phyloP scores from a whole-genome alignment of 164 flowering plant species.

The Hamamelis virginiana region DNA sequence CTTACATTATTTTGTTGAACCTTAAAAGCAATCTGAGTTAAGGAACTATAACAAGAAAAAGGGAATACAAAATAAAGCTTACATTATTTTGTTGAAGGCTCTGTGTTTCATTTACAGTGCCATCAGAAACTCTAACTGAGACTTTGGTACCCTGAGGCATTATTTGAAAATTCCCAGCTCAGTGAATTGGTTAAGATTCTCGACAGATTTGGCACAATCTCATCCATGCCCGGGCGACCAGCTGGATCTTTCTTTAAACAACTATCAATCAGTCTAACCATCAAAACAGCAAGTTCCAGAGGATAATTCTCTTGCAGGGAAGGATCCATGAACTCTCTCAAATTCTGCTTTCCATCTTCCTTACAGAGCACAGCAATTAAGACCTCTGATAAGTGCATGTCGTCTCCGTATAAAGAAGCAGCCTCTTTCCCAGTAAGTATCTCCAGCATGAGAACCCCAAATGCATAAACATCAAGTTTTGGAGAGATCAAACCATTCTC shows the following conservation, averaged over 20 bases:
- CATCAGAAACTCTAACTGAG: conserved; percentile 6
- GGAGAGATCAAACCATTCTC: conserved; percentile 72
- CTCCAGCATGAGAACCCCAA: conserved; percentile 74
- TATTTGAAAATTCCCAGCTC: conserved; percentile 35
- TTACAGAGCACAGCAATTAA: conserved; percentile 22
- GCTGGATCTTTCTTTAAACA: conserved; percentile 51
- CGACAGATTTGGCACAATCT: conserved; percentile 39
- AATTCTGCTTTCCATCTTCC: conserved; percentile 28
- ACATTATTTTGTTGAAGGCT: too few relatives aligned
- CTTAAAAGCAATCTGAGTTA: too few relatives aligned
- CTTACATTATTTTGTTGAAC: too few relatives aligned
- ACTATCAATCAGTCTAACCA: conserved; percentile 38
- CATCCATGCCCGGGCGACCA: conserved; percentile 51
- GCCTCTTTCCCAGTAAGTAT: conserved; percentile 64
- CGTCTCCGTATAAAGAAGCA: conserved; percentile 23
- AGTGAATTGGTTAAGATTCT: conserved; percentile 32
- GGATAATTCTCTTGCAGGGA: conserved; percentile 48
- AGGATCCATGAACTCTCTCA: conserved; percentile 54
- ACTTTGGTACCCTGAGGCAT: conserved; percentile 10
- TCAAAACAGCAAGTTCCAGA: conserved; percentile 35
- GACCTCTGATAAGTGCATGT: conserved; percentile 26
- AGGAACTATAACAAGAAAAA: too few relatives aligned
- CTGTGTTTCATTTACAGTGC: too few relatives aligned
- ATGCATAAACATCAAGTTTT: conserved; percentile 78
- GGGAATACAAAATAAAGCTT: too few relatives aligned